Evolutionary conservation across 2,329 filamentous ascomycete species (phyloP), one percentile per base, ranked within the genome.

Genomic region (Colletotrichum caudatum): DNA sequence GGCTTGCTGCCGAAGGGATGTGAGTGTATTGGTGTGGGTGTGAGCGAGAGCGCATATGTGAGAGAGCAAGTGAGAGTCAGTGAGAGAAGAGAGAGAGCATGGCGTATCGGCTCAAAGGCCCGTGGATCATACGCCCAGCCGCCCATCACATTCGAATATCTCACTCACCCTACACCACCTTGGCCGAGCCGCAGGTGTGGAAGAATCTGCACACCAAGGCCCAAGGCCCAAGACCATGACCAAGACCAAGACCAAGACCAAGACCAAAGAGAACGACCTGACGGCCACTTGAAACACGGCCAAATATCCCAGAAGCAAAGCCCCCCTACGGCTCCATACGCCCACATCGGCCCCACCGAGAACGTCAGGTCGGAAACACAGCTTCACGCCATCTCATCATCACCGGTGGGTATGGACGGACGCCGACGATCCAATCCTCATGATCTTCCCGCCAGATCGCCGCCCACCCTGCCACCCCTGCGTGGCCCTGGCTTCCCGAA

Each of bases 381-480:
- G 48, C 68, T 66, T 69, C 60, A 71, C 65, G 69, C 65, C 69
- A 71, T 71, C 65, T 54, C 69, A 69, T 50, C 37, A 56, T 50
- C 37, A 48, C 29, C 33, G 60, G 59, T 69, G 69, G 69, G 8
- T 54, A 69, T 59, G 56, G n/a, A 44, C 44, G 29, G 54, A 64
- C 37, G 59, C 44, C 65, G 69, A 53, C 53, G 65, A 69, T 71
- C 69, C 69, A 71, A 71, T 71, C 65, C 59, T 69, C 54, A 64
- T 71, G 69, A 71, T 69, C 59, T 64, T 39, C 65, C 65, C 59
- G 54, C 69, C 41, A 69, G 65, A 71, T 71, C 69, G 59, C 39
- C 65, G 26, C 69, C 65, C 46, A 59, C 37, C 64, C 58, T 54
- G 26, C 69, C 65, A 37, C 56, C 37, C 64, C 58, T 54, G 46